These are phyloP conservation scores for Batrachochytrium dendrobatidis DNA, from an alignment of 371 early-diverging fungal genomes.

Conservation along the genomic window DNA sequence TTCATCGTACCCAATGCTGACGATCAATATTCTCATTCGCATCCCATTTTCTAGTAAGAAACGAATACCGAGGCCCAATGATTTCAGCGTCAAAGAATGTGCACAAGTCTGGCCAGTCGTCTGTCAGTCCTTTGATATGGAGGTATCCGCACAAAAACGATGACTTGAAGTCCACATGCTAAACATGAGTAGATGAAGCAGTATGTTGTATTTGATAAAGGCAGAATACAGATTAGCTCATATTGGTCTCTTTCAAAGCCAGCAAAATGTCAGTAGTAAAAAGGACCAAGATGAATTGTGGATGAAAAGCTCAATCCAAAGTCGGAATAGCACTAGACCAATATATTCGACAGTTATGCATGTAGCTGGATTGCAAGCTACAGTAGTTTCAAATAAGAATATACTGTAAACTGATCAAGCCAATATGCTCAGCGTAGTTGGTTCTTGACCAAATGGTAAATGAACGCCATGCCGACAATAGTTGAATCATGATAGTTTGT, in stretches of 20 bases:
- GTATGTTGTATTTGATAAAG: not conserved
- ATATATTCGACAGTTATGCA: not conserved
- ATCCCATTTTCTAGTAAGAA: constrained; percentile 81
- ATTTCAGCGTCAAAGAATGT: constrained; percentile 83
- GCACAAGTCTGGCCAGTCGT: constrained; percentile 68
- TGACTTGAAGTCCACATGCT: constrained; percentile 70
- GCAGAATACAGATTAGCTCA: not conserved
- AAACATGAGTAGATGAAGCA: not conserved
- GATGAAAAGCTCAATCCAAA: too few relatives aligned
- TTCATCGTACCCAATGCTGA: constrained; percentile 77
- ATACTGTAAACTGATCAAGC: not conserved
- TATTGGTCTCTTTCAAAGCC: not conserved
- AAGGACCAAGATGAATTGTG: too few relatives aligned
- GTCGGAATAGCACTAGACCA: too few relatives aligned
- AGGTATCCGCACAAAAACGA: constrained; percentile 74
- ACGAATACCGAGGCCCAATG: constrained; percentile 69
- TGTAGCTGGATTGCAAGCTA: not conserved
- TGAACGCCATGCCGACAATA: too few relatives aligned
- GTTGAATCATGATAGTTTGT: too few relatives aligned
- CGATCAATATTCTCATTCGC: constrained; percentile 66
- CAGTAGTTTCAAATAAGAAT: not conserved
- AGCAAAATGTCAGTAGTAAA: too few relatives aligned
- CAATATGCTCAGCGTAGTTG: too few relatives aligned
- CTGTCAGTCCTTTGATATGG: constrained; percentile 70
- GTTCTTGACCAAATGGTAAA: too few relatives aligned